Conservation (phyloP, 495 filamentous ascomycete species). For the Acidiella bohemica region DNA sequence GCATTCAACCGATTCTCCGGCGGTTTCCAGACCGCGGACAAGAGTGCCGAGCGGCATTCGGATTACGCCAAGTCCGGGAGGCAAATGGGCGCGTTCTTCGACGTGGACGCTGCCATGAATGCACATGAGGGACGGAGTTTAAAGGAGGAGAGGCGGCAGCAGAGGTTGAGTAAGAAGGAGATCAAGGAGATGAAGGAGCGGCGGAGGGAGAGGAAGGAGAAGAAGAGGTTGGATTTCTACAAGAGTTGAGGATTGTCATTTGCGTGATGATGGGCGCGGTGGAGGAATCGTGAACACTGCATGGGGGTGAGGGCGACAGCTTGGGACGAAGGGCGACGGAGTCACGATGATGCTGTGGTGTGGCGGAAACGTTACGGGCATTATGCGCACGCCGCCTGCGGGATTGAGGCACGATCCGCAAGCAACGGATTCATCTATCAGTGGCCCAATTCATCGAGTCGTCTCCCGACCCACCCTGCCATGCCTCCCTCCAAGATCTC, state of each 20-base stretch:
- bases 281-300: no score
- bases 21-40: conserved; percentile 52
- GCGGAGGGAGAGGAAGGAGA: conserved; percentile 68
- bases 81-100: conserved; percentile 91
- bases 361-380: no score
- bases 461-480: conserved; percentile 49
- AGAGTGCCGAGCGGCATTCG: conserved; percentile 61
- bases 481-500: conserved; percentile 47
- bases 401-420: neutral
- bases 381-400: no score
- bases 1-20: conserved; percentile 91
- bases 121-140: conserved; percentile 81
- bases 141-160: conserved; percentile 78
- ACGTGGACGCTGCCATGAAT: conserved; percentile 95
- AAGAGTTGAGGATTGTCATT: conserved; percentile 3
- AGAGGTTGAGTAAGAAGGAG: conserved; percentile 75
- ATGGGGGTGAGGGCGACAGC: no score
- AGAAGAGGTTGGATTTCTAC: conserved; percentile 86
- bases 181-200: conserved; percentile 62
- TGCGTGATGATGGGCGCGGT: neutral
- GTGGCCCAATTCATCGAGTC: neutral
- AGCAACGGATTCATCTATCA: neutral
- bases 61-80: conserved; percentile 79
- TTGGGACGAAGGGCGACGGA: no score
- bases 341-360: no score